Percentiles rank a stretch among this genome's conserved stretches.
These are phyloP conservation scores for Alternaria viburni DNA, from an alignment of 2,329 filamentous ascomycete species.

Conservation along the genomic window DNA sequence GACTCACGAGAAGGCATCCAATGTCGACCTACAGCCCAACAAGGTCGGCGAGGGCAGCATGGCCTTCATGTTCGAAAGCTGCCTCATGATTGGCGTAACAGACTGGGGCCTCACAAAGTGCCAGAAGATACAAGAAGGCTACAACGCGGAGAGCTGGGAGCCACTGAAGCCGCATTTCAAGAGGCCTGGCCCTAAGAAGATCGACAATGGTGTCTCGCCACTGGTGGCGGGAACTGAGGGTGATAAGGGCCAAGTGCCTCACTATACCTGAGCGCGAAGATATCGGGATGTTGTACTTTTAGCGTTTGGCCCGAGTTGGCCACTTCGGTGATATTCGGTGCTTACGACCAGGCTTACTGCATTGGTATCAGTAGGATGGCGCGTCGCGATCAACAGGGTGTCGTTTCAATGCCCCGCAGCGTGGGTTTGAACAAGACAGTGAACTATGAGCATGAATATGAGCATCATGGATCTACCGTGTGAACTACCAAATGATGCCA, in stretches of 20 bases:
- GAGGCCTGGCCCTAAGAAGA: slow-evolving; percentile 33
- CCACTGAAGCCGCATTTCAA: slow-evolving; percentile 56
- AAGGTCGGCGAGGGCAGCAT: slow-evolving; percentile 70
- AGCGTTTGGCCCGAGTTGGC: slow-evolving; percentile 1
- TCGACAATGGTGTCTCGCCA: slow-evolving; percentile 31
- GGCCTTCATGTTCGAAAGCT: slow-evolving; percentile 73
- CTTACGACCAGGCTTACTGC: slow-evolving; percentile 3
- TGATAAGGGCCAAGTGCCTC: slow-evolving; percentile 32
- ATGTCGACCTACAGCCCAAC: slow-evolving; percentile 59
- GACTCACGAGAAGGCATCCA: slow-evolving; percentile 65
- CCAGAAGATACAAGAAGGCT: slow-evolving; percentile 72
- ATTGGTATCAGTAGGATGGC: not conserved
- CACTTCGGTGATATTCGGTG: slow-evolving; percentile 4
- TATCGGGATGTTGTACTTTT: slow-evolving; percentile 9
- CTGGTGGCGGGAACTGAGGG: slow-evolving; percentile 22
- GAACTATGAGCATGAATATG: not conserved
- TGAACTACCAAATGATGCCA: not conserved
- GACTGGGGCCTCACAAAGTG: slow-evolving; percentile 75
- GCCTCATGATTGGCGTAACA: slow-evolving; percentile 73
- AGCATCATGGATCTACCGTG: not conserved
- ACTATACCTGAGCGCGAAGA: slow-evolving; percentile 25
- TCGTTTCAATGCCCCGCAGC: slow-evolving; percentile 9
- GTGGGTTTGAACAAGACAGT: not conserved
- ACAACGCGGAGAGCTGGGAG: slow-evolving; percentile 83
- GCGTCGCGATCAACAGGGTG: slow-evolving; percentile 8